Evolutionary conservation across 2,329 filamentous ascomycete species (phyloP), one percentile per base, ranked within the genome.

Genomic region (Ophiobolus disseminans): DNA sequence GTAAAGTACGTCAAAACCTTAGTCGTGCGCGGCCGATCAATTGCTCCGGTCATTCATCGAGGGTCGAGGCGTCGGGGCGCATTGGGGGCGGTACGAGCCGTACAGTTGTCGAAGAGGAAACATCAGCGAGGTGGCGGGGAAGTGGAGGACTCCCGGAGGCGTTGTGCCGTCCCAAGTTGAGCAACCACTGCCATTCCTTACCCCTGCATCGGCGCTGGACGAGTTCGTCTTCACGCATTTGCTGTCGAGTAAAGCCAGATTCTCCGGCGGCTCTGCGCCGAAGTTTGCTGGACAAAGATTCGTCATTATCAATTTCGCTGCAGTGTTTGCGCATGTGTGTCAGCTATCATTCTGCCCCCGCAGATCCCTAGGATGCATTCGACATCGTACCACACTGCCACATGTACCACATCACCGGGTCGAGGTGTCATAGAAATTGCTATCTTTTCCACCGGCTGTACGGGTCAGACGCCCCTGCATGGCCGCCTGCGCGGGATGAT

Each of bases 41-140:
- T 47, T 36, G 38, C 32, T 32, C 36, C 40, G 40, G 40, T n/a
- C 17, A 49, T 21, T 49, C 39, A 47, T 38, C 40, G 28, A 14
- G n/a, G 42, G 25, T 43, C 40, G 40, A 45, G 47, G 45, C 39
- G 44, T 26, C 22, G 34, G 37, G 54, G 51, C 48, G 48, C 48
- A 58, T 53, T 54, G 58, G 65, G 66, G 66, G 63, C 66, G 62
- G 60, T 62, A 62, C 62, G 58, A 60, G 53, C 63, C 56, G 60
- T 49, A 47, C 42, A 30, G 52, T 14, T 42, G 39, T 37, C 42
- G 14, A 40, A 26, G n/a, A 25, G 22, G 22, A 44, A 57, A 45
- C 41, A 39, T 48, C 57, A 60, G 55, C 45, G 47, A 46, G 41
- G 59, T 47, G 54, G 64, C 53, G 55, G 60, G 58, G 62, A 62